Percentiles rank a stretch among this genome's conserved stretches.
Evolutionary conservation across 2,329 filamentous ascomycete genomes (phyloP).

Genomic region (Raffaelea albimanens): DNA sequence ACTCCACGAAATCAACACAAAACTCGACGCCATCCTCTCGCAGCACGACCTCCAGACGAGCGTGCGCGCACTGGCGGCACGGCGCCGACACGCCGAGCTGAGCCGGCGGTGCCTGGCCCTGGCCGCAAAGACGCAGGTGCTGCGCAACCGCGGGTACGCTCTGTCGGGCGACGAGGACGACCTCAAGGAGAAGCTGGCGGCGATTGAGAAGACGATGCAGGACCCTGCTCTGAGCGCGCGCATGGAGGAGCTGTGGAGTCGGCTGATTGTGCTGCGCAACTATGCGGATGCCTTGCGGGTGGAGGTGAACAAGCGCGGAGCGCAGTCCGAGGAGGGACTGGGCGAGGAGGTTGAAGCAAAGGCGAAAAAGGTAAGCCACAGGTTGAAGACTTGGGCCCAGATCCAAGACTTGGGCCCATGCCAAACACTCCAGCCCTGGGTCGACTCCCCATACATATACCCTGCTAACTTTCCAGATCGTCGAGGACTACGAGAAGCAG

Average conservation of each 20-base stretch:
- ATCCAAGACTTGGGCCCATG: constrained; percentile 58
- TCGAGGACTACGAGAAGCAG: constrained; percentile 76
- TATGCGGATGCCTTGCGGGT: constrained; percentile 63
- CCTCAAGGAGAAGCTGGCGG: constrained; percentile 60
- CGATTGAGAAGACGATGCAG: constrained; percentile 58
- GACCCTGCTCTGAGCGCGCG: constrained; percentile 67
- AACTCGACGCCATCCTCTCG: constrained; percentile 61
- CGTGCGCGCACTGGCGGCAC: constrained; percentile 63
- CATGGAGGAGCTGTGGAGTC: constrained; percentile 79
- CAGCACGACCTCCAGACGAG: constrained; percentile 69
- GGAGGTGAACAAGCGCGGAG: constrained; percentile 61
- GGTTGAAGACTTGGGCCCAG: no score
- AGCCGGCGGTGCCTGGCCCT: constrained; percentile 65
- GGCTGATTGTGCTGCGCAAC: constrained; percentile 65
- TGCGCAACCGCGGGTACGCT: constrained; percentile 73
- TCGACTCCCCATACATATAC: constrained; percentile 30
- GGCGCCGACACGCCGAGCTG: constrained; percentile 62
- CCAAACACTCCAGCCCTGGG: no score
- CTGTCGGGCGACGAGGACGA: constrained; percentile 73
- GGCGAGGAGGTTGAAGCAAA: constrained; percentile 62
- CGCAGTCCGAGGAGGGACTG: constrained; percentile 45
- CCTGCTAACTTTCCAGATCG: constrained; percentile 42
- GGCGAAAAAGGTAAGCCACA: constrained; percentile 68
- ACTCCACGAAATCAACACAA: constrained; percentile 71
- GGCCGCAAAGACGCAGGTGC: constrained; percentile 69